Conservation (phyloP, 202 grass and related monocot species). For the Carex sylvatica region DNA sequence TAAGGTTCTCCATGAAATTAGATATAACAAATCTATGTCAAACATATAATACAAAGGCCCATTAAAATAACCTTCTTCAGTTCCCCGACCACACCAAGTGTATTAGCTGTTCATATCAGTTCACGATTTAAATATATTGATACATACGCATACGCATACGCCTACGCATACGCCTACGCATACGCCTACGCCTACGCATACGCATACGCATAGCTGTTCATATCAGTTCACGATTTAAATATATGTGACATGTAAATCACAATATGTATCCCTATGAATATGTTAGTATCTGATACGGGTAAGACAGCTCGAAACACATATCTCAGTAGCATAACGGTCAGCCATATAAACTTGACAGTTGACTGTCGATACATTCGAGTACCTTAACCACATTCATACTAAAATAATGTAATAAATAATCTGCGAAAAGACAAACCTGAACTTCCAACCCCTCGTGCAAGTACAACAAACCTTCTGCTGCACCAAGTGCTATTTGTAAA, state of each 20-base stretch:
- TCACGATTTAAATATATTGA: neutral
- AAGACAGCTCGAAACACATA: neutral
- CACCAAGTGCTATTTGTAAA: slow-evolving; percentile 42
- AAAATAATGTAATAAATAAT: neutral
- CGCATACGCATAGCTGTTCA: no score
- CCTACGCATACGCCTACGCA: no score
- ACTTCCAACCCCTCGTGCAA: slow-evolving; percentile 49
- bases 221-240: neutral
- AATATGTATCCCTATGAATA: neutral
- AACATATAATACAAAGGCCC: neutral
- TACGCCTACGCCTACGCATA: no score
- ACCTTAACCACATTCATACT: neutral
- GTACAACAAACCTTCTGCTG: slow-evolving; percentile 45
- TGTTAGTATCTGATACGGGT: neutral
- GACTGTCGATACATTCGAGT: neutral
- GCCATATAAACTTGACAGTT: neutral
- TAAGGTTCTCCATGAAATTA: neutral
- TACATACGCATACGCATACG: neutral
- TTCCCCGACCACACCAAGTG: neutral
- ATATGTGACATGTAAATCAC: neutral
- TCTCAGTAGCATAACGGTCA: neutral
- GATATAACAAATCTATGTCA: neutral
- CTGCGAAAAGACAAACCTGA: slow-evolving; percentile 11
- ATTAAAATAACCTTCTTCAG: neutral
- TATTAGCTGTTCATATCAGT: no score